Evolutionary conservation across 192 early-diverging fungal genomes (phyloP).

Genomic region (Entomortierella lignicola): DNA sequence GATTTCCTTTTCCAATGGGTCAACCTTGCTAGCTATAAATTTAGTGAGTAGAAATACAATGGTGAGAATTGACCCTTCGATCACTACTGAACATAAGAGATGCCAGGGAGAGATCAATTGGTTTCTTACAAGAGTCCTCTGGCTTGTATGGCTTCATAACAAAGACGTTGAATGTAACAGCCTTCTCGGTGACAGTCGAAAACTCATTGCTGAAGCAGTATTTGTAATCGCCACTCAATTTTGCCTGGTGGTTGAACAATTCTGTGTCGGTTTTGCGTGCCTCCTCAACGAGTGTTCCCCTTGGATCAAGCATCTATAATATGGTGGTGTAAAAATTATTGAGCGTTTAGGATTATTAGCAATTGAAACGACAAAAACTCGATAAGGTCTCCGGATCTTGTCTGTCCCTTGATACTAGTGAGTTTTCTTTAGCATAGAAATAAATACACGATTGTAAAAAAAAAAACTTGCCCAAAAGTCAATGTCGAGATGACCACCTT

Average conservation of each 20-base stretch:
- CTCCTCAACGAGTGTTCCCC: constrained; percentile 45
- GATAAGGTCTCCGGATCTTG: too few species aligned
- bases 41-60: constrained; percentile 5
- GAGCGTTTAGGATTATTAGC: too few species aligned
- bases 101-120: background rate
- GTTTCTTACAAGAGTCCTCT: constrained; percentile 41
- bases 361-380: too few species aligned
- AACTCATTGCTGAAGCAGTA: constrained; percentile 86
- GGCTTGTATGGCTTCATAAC: constrained; percentile 56
- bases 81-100: constrained; percentile 5
- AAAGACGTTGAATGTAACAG: constrained; percentile 67
- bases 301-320: constrained; percentile 61
- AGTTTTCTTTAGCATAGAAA: too few species aligned
- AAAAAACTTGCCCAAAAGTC: constrained; percentile 71
- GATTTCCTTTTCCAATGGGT: constrained; percentile 74
- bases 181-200: constrained; percentile 68
- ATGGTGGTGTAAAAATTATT: background rate
- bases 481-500: constrained; percentile 73
- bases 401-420: too few species aligned
- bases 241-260: constrained; percentile 57
- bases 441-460: too few species aligned
- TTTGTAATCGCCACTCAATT: constrained; percentile 66
- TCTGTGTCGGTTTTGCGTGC: constrained; percentile 51
- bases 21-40: constrained; percentile 52
- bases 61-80: too few species aligned